These are phyloP conservation scores for Pythium dissimile DNA, from an alignment of 352 stramenopile genomes.

Conservation along the genomic window DNA sequence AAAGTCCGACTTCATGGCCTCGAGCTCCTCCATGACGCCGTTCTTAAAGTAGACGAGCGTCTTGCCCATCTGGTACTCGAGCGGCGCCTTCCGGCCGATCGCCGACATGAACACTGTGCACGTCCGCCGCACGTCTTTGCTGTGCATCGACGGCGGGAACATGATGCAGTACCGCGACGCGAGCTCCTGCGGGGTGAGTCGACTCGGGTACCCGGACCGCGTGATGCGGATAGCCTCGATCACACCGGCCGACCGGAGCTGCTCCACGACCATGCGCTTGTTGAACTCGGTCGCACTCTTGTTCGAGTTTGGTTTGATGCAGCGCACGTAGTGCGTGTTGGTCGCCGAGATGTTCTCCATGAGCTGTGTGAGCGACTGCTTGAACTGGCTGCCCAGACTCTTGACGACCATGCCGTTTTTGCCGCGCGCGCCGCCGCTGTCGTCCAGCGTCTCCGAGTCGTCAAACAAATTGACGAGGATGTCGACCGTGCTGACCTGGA, in stretches of 20 bases:
- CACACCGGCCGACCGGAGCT: conserved; percentile 89
- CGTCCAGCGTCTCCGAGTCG: conserved; percentile 40
- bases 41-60: conserved; percentile 96
- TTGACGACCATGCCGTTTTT: conserved; percentile 55
- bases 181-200: conserved; percentile 84
- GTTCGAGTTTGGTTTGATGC: conserved; percentile 88
- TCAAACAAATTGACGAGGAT: conserved; percentile 77
- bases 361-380: conserved; percentile 70
- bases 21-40: conserved; percentile 92
- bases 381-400: conserved; percentile 84
- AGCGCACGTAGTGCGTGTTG: conserved; percentile 87
- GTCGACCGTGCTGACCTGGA: conserved; percentile 65
- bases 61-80: conserved; percentile 91
- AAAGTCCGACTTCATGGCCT: conserved; percentile 91
- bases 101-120: conserved; percentile 79
- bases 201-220: conserved; percentile 87
- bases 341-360: conserved; percentile 87
- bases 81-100: conserved; percentile 75
- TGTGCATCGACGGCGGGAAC: conserved; percentile 87
- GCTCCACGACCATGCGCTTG: conserved; percentile 89
- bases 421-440: conserved; percentile 32
- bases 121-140: conserved; percentile 66
- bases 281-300: conserved; percentile 86
- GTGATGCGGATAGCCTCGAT: conserved; percentile 93
- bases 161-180: conserved; percentile 86